A percentile compares a stretch with the other conserved stretches of the same genome.
phyloP scores from a whole-genome alignment of 305 asterid genomes.

The Fraxinus platypoda region DNA sequence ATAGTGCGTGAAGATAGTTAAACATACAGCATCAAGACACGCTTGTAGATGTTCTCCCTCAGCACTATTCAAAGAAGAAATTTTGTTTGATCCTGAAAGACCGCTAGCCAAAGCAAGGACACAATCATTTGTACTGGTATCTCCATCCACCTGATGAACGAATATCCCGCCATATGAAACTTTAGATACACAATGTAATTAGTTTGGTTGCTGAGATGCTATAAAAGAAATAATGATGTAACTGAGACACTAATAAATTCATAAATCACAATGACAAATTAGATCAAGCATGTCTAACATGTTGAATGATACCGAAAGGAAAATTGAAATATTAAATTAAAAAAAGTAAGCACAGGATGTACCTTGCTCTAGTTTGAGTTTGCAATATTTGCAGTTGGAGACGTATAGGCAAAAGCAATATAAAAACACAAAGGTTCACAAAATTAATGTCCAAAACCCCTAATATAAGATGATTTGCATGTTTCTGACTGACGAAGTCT shows the following conservation, averaged over 20 bases:
- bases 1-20: conserved; percentile 13
- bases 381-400: background rate
- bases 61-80: conserved; percentile 61
- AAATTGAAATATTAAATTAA: background rate
- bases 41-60: conserved; percentile 81
- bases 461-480: background rate
- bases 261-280: background rate
- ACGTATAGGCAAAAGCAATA: background rate
- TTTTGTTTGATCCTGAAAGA: conserved; percentile 73
- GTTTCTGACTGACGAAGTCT: background rate
- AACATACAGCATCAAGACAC: conserved; percentile 91
- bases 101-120: conserved; percentile 98
- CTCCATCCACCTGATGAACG: conserved; percentile 90
- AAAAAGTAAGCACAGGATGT: background rate
- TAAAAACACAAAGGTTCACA: background rate
- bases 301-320: background rate
- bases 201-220: background rate
- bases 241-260: background rate
- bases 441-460: background rate
- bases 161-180: conserved; percentile 9
- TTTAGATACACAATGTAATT: conserved; percentile 8
- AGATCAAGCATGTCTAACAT: background rate
- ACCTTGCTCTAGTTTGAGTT: background rate
- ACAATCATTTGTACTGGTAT: conserved; percentile 95
- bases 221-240: background rate